phyloP scores from a whole-genome alignment of 1,284 basidiomycete species.

The Cryptococcus floricola region DNA sequence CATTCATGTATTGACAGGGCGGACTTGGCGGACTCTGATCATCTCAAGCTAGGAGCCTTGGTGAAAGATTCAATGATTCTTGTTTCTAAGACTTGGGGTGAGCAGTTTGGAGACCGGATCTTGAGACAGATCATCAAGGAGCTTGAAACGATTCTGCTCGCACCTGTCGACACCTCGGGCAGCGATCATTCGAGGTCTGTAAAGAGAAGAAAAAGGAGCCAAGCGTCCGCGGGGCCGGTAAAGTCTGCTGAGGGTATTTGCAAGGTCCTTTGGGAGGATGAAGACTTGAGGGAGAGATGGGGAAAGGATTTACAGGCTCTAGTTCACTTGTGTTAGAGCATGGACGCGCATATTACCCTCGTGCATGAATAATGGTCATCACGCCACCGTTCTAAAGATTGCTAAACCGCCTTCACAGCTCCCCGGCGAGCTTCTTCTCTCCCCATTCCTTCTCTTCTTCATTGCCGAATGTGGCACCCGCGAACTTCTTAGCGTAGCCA shows the following conservation, averaged over 20 bases:
- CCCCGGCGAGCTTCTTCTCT: conserved; percentile 33
- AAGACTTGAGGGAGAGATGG: conserved; percentile 10
- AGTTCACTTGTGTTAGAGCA: neutral
- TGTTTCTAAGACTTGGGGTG: conserved; percentile 1
- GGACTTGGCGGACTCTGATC: neutral
- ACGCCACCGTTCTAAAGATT: too few relatives aligned
- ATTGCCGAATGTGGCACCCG: conserved; percentile 34
- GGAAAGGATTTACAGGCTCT: neutral
- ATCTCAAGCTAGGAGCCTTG: neutral
- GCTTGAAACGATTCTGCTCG: conserved; percentile 17
- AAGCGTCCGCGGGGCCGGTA: neutral
- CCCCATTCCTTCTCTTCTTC: conserved; percentile 37
- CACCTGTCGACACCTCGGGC: conserved; percentile 1
- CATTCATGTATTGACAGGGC: neutral
- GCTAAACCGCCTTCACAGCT: neutral
- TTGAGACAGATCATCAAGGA: conserved; percentile 25
- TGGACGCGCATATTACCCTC: too few relatives aligned
- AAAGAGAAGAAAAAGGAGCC: neutral
- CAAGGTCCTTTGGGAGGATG: conserved; percentile 20
- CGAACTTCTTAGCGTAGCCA: conserved; percentile 42
- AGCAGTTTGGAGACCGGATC: neutral
- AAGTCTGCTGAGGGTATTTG: conserved; percentile 13
- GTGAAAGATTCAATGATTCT: neutral
- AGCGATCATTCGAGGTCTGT: neutral
- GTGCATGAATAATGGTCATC: too few relatives aligned